Conservation (phyloP, 768 basidiomycete species). For the Tephrocybe sp. region DNA sequence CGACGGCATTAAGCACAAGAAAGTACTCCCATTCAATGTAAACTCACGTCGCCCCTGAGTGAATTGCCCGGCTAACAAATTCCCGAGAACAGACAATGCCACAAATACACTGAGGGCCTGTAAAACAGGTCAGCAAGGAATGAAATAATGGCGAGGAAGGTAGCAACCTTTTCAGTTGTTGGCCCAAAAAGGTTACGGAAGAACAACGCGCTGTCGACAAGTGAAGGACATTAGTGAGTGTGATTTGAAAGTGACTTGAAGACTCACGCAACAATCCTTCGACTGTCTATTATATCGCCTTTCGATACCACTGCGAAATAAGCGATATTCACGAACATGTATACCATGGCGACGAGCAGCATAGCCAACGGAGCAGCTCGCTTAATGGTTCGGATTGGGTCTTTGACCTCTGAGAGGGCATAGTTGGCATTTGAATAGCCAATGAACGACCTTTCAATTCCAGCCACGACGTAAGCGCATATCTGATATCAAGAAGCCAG, state of each 20-base stretch:
- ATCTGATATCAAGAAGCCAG: not conserved
- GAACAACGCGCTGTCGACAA: conserved; percentile 56
- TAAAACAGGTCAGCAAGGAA: not conserved
- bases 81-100: conserved; percentile 63
- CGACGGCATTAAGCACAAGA: too few relatives aligned
- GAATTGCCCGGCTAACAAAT: conserved; percentile 62
- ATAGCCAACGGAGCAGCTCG: conserved; percentile 68
- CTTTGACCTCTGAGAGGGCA: conserved; percentile 64
- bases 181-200: conserved; percentile 73
- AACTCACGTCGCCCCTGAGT: conserved; percentile 58
- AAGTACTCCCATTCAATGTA: too few relatives aligned
- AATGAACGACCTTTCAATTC: conserved; percentile 61
- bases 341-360: conserved; percentile 53
- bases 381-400: conserved; percentile 71
- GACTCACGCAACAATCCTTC: conserved; percentile 65
- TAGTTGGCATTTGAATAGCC: conserved; percentile 79
- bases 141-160: not conserved
- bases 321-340: conserved; percentile 65
- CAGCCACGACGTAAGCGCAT: not conserved
- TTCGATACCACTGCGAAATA: conserved; percentile 76
- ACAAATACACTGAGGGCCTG: conserved; percentile 62
- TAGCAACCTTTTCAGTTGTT: conserved; percentile 51
- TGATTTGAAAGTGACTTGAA: not conserved
- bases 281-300: conserved; percentile 61
- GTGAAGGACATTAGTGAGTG: not conserved